Evolutionary conservation across 768 basidiomycete species (phyloP).

Genomic region (Nidularia sp.): DNA sequence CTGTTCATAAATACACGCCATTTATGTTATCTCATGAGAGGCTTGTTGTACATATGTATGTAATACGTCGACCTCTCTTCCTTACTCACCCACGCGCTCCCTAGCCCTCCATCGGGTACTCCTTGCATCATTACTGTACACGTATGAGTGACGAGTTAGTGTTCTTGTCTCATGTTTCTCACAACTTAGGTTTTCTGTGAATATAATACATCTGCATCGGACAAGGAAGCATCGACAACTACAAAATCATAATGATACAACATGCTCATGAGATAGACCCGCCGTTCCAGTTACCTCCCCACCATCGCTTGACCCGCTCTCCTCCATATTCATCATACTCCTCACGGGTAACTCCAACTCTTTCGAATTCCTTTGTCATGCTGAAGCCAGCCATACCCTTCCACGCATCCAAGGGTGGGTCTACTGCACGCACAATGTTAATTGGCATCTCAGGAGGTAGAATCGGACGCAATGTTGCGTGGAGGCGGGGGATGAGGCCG

Average conservation of each 20-base stretch:
- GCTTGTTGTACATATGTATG: no score
- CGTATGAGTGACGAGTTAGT: no score
- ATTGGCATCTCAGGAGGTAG: conserved; percentile 81
- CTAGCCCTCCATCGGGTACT: no score
- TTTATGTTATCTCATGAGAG: no score
- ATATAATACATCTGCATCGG: no score
- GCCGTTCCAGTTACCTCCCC: conserved; percentile 87
- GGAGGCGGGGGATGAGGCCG: conserved; percentile 62
- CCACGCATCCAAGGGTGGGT: conserved; percentile 82
- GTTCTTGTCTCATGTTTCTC: no score
- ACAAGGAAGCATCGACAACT: not conserved
- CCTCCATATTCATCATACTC: conserved; percentile 92
- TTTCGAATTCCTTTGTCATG: conserved; percentile 46
- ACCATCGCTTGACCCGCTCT: conserved; percentile 86
- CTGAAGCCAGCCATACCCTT: conserved; percentile 85
- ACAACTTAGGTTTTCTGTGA: no score
- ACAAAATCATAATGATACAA: not conserved
- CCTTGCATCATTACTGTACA: no score
- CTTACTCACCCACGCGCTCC: no score
- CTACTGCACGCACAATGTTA: conserved; percentile 53
- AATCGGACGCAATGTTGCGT: conserved; percentile 75
- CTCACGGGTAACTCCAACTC: conserved; percentile 59
- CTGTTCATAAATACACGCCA: conserved; percentile 29
- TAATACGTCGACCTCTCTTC: no score
- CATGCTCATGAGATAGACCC: conserved; percentile 12